Base-by-base conservation (phyloP, 1,284 basidiomycete species). In the Puccinia horiana region DNA sequence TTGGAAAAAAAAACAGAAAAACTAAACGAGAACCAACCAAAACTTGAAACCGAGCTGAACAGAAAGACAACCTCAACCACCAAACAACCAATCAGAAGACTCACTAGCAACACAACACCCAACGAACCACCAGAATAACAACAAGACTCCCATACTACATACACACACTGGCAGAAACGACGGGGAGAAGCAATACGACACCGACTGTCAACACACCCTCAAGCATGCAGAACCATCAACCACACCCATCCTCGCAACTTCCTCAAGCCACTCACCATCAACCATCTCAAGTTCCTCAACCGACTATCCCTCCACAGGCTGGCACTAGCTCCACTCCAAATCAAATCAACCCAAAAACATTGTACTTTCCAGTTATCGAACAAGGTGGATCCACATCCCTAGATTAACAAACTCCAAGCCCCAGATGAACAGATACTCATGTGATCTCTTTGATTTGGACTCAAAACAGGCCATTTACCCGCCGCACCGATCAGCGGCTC, bases 291-390 rank as follows among this genome's bases (percentile, higher is more conserved):
- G 29, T n/a, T n/a, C n/a, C n/a, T n/a, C n/a, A 69, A 26, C 2
- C 52, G 11, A 44, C 52, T n/a, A 49, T 20, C 8, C 29, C 52
- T 12, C 73, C 73, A 56, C 73, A 54, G 23, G 73, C 52, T 52
- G 49, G 52, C 9, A 75, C 73, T 0, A 54, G 52, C 56, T 56
- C 54, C 35, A 52, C 47, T n/a, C 20, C 72, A 40, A 37, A 69
- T 47, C 65, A n/a, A 47, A 40, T 29, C 23, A 76, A 63, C 52
- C 61, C 58, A 23, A 76, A 76, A 65, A n/a, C 54, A 61, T 35
- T 65, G 58, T 76, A 44, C 76, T 78, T 78, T 47, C 76, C 76
- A 8, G 52, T 78, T n/a, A 67, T 69, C 63, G 61, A 78, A 8
- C 47, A 52, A 69, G 76, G 76, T 78, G 8, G 12, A 16, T 56